phyloP scores from a whole-genome alignment of 2,329 filamentous ascomycete genomes.

The Trichoderma koningiopsis region DNA sequence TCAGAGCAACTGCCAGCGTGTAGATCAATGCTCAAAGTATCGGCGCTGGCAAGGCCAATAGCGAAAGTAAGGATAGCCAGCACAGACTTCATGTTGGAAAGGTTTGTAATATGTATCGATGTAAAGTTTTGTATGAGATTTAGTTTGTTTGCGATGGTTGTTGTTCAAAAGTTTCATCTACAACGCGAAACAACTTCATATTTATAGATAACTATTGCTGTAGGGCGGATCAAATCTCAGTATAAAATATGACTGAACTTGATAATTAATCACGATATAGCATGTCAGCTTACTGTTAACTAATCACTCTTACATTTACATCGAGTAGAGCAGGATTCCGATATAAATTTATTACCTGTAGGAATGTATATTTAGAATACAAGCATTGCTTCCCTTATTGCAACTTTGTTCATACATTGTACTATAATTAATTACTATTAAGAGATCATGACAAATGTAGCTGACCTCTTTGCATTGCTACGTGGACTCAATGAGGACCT shows the following conservation, averaged over 20 bases:
- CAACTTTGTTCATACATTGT: background rate
- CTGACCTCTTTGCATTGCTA: background rate
- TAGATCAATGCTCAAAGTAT: slow-evolving; percentile 4
- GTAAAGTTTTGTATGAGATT: background rate
- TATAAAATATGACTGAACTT: background rate
- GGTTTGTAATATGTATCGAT: background rate
- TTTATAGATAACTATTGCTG: background rate
- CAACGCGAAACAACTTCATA: background rate
- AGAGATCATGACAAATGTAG: background rate
- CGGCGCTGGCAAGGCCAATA: slow-evolving; percentile 1
- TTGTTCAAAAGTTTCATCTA: background rate
- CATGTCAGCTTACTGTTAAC: slow-evolving; percentile 5
- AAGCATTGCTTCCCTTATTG: background rate
- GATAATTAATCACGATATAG: background rate
- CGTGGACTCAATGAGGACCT: background rate
- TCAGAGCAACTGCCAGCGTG: background rate
- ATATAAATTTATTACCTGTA: background rate
- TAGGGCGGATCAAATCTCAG: background rate
- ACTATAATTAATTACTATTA: background rate
- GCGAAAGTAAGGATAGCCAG: background rate
- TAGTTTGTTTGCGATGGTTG: background rate
- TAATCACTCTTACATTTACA: background rate
- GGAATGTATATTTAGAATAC: background rate
- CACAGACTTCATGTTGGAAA: slow-evolving; percentile 2
- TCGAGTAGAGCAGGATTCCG: background rate